phyloP scores from a whole-genome alignment of 257 asterid species.

The Anisodus tanguticus region DNA sequence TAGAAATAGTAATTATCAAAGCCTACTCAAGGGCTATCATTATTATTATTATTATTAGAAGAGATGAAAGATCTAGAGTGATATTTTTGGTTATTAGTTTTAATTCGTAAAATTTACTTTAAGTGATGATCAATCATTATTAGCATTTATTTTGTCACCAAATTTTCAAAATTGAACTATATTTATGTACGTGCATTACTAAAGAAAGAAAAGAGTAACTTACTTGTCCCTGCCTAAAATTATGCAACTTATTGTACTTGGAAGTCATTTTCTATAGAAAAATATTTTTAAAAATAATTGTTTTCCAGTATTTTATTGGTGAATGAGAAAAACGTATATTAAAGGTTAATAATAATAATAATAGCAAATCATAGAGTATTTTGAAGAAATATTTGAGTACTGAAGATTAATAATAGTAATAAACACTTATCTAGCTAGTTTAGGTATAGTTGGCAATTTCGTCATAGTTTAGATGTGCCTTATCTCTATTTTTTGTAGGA shows the following conservation, averaged over 20 bases:
- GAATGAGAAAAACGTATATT: too few relatives aligned
- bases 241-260: neutral
- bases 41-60: neutral
- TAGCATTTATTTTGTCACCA: constrained; percentile 6
- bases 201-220: neutral
- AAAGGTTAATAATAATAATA: too few relatives aligned
- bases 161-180: neutral
- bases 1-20: constrained; percentile 17
- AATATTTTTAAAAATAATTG: too few relatives aligned
- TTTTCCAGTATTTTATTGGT: too few relatives aligned
- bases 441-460: too few relatives aligned
- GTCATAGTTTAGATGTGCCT: too few relatives aligned
- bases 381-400: too few relatives aligned
- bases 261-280: too few relatives aligned
- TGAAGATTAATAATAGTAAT: too few relatives aligned
- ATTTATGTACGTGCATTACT: neutral
- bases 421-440: too few relatives aligned
- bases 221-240: neutral
- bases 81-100: neutral
- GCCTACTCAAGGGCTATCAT: neutral
- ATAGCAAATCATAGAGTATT: too few relatives aligned
- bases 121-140: neutral
- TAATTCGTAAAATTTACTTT: neutral
- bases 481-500: too few relatives aligned
- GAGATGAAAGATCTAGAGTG: neutral